phyloP scores from a whole-genome alignment of 2,329 filamentous ascomycete species.

The Sclerotinia nivalis region DNA sequence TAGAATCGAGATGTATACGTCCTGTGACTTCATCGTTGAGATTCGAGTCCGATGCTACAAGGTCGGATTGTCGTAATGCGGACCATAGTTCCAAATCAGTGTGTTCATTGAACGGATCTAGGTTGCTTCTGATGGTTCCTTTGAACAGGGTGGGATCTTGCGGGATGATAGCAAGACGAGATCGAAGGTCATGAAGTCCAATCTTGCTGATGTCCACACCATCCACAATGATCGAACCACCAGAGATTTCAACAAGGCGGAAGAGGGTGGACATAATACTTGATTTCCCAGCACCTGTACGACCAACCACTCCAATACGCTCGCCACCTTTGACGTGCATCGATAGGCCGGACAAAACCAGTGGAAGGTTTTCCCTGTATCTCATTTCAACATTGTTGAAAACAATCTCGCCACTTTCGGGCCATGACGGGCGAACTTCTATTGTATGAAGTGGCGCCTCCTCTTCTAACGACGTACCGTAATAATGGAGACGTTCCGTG shows the following conservation, averaged over 20 bases:
- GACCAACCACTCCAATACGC: constrained; percentile 77
- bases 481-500: constrained; percentile 88
- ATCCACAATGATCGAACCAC: constrained; percentile 64
- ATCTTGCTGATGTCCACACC: constrained; percentile 70
- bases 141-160: constrained; percentile 83
- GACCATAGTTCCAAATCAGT: constrained; percentile 76
- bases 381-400: constrained; percentile 78
- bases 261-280: constrained; percentile 83
- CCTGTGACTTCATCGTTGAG: constrained; percentile 44
- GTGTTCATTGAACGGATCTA: constrained; percentile 80
- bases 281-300: constrained; percentile 80
- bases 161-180: constrained; percentile 77
- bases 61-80: constrained; percentile 73
- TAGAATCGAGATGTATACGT: constrained; percentile 77
- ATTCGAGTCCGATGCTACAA: constrained; percentile 55
- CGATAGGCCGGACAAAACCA: constrained; percentile 68
- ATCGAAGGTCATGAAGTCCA: constrained; percentile 73
- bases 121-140: constrained; percentile 75
- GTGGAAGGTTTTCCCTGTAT: constrained; percentile 69
- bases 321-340: constrained; percentile 76
- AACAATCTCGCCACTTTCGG: constrained; percentile 77
- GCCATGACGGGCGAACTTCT: constrained; percentile 76
- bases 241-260: constrained; percentile 67
- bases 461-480: constrained; percentile 82
- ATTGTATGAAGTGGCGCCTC: constrained; percentile 81